These are phyloP conservation scores for Mytilinidion resinicola DNA, from an alignment of 495 filamentous ascomycete genomes.

Conservation along the genomic window DNA sequence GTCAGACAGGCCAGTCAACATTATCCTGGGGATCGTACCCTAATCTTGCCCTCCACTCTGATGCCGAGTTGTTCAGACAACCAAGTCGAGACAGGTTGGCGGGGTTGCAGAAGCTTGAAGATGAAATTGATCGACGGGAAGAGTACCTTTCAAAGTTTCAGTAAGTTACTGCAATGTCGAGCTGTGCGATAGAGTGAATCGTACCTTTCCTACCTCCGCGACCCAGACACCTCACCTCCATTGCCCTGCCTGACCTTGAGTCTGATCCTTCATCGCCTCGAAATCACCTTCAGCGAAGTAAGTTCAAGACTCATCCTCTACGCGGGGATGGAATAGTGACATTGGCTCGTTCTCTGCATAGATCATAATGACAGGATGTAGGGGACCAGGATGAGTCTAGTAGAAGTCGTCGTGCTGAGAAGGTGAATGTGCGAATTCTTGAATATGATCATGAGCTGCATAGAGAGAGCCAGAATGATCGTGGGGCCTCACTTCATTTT, in stretches of 20 bases:
- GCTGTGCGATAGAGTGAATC: not conserved
- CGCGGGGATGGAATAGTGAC: conserved; percentile 60
- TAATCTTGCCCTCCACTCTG: conserved; percentile 89
- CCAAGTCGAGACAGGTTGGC: conserved; percentile 86
- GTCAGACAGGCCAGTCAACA: conserved; percentile 1
- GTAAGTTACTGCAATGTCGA: too few species aligned
- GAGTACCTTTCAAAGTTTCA: conserved; percentile 63
- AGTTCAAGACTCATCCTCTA: conserved; percentile 41
- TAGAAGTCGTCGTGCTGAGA: not conserved
- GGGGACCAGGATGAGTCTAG: not conserved
- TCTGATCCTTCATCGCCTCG: too few species aligned
- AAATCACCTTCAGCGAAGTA: conserved; percentile 72
- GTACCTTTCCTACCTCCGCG: conserved; percentile 15
- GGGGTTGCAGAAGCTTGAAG: conserved; percentile 89
- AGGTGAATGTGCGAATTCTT: not conserved
- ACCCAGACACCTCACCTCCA: too few species aligned
- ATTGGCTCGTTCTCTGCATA: conserved; percentile 61
- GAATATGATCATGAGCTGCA: too few species aligned
- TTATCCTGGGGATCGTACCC: conserved; percentile 47
- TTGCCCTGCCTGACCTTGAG: too few species aligned
- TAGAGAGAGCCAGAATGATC: too few species aligned
- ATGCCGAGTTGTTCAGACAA: conserved; percentile 91
- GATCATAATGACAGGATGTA: conserved; percentile 47
- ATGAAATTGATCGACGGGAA: conserved; percentile 98
- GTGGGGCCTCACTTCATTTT: too few species aligned